Percentiles rank a stretch among this genome's conserved stretches.
Evolutionary conservation across 108 stramenopile species (phyloP).

Genomic region (Conticribra guillardii): DNA sequence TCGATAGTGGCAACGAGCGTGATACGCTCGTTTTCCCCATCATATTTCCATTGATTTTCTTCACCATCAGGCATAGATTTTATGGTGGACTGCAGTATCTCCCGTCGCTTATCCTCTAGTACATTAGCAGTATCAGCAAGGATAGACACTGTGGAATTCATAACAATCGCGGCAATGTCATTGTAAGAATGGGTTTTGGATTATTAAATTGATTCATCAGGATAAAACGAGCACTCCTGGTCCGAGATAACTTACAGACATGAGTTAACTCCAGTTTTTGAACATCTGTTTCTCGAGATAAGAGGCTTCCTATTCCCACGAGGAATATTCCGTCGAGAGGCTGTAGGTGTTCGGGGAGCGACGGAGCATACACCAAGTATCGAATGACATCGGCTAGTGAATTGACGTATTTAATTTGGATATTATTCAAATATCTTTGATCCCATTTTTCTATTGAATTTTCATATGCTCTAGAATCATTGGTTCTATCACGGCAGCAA

Average conservation of each 20-base stretch:
- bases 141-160: conserved; percentile 28
- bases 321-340: conserved; percentile 35
- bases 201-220: background rate
- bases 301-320: conserved; percentile 18
- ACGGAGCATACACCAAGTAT: conserved; percentile 38
- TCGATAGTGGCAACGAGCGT: conserved; percentile 30
- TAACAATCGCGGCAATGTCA: background rate
- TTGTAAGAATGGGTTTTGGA: background rate
- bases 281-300: conserved; percentile 1
- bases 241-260: conserved; percentile 15
- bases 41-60: too few species aligned
- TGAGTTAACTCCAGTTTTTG: conserved; percentile 35
- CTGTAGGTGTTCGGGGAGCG: conserved; percentile 25
- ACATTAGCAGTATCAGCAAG: conserved; percentile 31
- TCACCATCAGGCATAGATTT: too few species aligned
- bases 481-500: conserved; percentile 7
- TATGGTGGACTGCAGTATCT: conserved; percentile 2
- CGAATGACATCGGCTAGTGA: conserved; percentile 25
- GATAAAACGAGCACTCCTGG: background rate
- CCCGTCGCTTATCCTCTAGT: conserved; percentile 20
- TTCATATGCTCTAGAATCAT: conserved; percentile 1
- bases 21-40: background rate
- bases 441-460: conserved; percentile 10
- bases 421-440: conserved; percentile 13
- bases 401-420: conserved; percentile 36